phyloP scores from a whole-genome alignment of 257 asterid species.

The Dorcoceras hygrometricum region DNA sequence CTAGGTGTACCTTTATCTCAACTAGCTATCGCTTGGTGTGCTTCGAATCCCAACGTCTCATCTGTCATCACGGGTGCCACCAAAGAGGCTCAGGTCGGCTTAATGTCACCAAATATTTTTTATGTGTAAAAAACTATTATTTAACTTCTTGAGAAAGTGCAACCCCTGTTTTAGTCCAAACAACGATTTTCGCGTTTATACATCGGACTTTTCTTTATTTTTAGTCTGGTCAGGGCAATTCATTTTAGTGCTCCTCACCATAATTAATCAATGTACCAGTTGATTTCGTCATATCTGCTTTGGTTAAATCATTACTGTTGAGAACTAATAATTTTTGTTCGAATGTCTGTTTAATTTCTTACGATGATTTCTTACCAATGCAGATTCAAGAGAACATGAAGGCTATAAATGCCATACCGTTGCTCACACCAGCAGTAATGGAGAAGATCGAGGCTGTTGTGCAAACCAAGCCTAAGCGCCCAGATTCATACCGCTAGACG shows the following conservation, averaged over 20 bases:
- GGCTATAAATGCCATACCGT: slow-evolving; percentile 77
- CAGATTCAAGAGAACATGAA: slow-evolving; percentile 96
- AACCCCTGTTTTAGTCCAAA: background rate
- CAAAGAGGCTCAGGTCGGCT: slow-evolving; percentile 79
- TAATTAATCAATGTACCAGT: background rate
- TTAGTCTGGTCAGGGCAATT: background rate
- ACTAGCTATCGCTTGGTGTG: slow-evolving; percentile 99
- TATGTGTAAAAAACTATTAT: background rate
- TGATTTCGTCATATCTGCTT: background rate
- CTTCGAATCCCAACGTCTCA: slow-evolving; percentile 90
- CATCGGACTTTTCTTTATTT: background rate
- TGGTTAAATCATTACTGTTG: background rate
- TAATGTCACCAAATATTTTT: background rate
- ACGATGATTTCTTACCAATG: background rate
- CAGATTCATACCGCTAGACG: slow-evolving; percentile 70
- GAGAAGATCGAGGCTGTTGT: slow-evolving; percentile 85
- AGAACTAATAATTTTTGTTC: background rate
- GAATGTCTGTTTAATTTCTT: background rate
- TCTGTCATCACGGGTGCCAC: slow-evolving; percentile 98
- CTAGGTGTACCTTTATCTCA: slow-evolving; percentile 83
- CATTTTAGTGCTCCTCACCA: background rate
- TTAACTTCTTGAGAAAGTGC: slow-evolving; percentile 5
- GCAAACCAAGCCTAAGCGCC: slow-evolving; percentile 85
- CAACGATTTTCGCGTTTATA: background rate
- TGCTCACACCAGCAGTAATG: slow-evolving; percentile 70